These are phyloP conservation scores for Botrytis galanthina DNA, from an alignment of 2,329 filamentous ascomycete genomes.

Conservation along the genomic window DNA sequence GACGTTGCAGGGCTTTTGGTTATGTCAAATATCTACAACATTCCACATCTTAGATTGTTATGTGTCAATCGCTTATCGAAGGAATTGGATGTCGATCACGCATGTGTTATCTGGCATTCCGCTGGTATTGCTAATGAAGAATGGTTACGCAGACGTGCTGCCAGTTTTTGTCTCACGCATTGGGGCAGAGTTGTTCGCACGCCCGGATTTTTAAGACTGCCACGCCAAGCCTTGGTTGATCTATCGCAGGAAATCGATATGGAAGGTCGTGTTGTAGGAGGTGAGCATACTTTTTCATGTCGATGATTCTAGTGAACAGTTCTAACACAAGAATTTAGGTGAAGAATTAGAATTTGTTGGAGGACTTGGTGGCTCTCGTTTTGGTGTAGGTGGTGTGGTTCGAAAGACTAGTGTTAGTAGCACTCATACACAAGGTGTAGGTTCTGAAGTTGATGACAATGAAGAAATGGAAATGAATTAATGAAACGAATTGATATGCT, in stretches of 20 bases:
- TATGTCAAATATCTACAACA: conserved; percentile 97
- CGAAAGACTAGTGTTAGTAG: conserved; percentile 61
- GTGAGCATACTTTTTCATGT: conserved; percentile 59
- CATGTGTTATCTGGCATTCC: conserved; percentile 94
- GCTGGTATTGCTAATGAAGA: conserved; percentile 87
- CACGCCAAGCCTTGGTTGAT: conserved; percentile 77
- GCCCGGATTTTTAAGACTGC: conserved; percentile 77
- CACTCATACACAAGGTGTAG: conserved; percentile 52
- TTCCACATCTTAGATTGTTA: conserved; percentile 84
- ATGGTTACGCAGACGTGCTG: conserved; percentile 87
- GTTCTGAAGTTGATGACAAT: conserved; percentile 57
- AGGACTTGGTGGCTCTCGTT: conserved; percentile 49
- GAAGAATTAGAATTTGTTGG: conserved; percentile 45
- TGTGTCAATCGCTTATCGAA: conserved; percentile 87
- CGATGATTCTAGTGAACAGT: conserved; percentile 21
- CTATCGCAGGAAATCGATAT: conserved; percentile 90
- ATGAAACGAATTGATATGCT: conserved; percentile 22
- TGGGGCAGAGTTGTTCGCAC: conserved; percentile 95
- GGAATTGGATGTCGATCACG: conserved; percentile 91
- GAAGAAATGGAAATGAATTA: conserved; percentile 58
- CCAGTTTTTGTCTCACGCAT: conserved; percentile 84
- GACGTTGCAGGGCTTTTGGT: conserved; percentile 93
- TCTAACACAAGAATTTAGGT: conserved; percentile 31
- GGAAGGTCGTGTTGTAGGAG: conserved; percentile 86
- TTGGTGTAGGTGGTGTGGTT: conserved; percentile 45